Conservation (phyloP, 83 land plant genomes). For the Picea abies region DNA sequence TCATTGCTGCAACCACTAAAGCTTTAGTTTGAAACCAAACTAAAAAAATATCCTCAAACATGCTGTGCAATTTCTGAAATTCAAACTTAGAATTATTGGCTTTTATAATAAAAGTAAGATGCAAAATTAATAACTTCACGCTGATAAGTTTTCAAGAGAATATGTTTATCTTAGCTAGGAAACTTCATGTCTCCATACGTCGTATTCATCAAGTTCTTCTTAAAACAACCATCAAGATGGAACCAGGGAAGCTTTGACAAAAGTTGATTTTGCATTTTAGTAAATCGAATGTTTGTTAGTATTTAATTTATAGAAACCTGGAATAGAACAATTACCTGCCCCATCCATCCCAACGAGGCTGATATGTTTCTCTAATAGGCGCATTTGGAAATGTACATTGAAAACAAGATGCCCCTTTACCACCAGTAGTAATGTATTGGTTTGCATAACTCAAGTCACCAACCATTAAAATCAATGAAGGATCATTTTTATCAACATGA, state of each 20-base stretch:
- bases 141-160: background rate
- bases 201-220: background rate
- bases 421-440: slow-evolving; percentile 79
- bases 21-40: background rate
- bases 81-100: background rate
- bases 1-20: background rate
- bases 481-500: slow-evolving; percentile 71
- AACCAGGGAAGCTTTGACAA: background rate
- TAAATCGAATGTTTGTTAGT: too few relatives aligned
- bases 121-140: background rate
- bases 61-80: background rate
- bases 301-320: too few relatives aligned
- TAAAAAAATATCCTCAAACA: background rate
- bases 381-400: slow-evolving; percentile 84
- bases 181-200: background rate
- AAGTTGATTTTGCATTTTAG: background rate
- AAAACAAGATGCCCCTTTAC: slow-evolving; percentile 72
- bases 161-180: background rate
- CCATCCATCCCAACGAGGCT: slow-evolving; percentile 99
- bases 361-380: slow-evolving; percentile 95
- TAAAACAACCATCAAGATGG: background rate
- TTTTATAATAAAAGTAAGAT: background rate
- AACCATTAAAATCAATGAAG: slow-evolving; percentile 69
- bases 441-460: slow-evolving; percentile 93
- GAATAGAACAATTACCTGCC: slow-evolving; percentile 64